Evolutionary conservation across 495 filamentous ascomycete species (phyloP).

Genomic region (Umbilicaria muhlenbergii): DNA sequence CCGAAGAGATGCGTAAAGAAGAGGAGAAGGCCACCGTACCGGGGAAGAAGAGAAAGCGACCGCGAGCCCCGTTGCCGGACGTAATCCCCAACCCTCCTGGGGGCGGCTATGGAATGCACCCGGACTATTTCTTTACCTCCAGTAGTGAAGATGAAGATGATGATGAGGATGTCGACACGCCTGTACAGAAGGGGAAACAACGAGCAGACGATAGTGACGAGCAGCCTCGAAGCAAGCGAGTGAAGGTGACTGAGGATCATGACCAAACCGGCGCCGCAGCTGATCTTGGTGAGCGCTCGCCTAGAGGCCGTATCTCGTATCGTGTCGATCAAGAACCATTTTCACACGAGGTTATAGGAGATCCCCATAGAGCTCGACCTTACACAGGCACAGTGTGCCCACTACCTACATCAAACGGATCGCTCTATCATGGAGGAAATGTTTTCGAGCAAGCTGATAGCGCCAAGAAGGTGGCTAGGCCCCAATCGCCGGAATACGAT

Average conservation of each 20-base stretch:
- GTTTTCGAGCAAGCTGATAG: not conserved
- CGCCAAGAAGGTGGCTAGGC: not conserved
- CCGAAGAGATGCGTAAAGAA: constrained; percentile 1
- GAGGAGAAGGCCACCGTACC: not conserved
- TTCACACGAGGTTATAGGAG: not conserved
- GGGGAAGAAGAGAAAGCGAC: constrained; percentile 19
- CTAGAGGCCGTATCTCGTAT: no score
- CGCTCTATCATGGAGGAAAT: not conserved
- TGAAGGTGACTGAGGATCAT: no score
- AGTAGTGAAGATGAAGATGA: constrained; percentile 20
- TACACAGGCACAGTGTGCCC: constrained; percentile 1
- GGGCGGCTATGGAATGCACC: constrained; percentile 28
- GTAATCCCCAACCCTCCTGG: constrained; percentile 29
- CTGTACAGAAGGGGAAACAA: no score
- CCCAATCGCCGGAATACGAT: not conserved
- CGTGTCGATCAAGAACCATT: not conserved
- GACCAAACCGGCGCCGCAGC: no score
- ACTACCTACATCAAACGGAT: no score
- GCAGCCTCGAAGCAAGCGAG: no score
- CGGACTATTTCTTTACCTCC: constrained; percentile 26
- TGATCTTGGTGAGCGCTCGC: no score
- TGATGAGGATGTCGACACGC: not conserved
- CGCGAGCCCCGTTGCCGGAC: constrained; percentile 26
- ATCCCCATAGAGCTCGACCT: constrained; percentile 4
- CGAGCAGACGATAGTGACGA: no score